Percentiles rank a stretch among this genome's conserved stretches.
Evolutionary conservation across 768 basidiomycete genomes (phyloP).

Genomic region (Mycena latifolia): DNA sequence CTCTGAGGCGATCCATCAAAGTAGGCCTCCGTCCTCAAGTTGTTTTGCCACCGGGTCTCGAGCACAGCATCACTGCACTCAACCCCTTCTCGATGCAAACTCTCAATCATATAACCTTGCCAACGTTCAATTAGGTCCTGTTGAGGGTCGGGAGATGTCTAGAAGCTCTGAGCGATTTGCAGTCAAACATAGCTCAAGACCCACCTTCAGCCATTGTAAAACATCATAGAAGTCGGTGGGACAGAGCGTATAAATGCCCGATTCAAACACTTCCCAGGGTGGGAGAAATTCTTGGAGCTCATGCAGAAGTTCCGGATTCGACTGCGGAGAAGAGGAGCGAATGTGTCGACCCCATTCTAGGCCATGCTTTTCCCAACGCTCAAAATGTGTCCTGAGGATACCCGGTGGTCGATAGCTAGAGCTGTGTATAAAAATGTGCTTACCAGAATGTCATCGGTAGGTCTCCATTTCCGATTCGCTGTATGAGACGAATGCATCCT

Average conservation of each 20-base stretch:
- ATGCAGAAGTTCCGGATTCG: neutral
- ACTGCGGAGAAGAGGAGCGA: constrained; percentile 4
- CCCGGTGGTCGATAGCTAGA: neutral
- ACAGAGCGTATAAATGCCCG: neutral
- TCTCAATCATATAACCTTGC: too few relatives aligned
- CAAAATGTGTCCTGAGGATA: neutral
- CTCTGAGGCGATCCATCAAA: too few relatives aligned
- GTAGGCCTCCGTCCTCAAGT: too few relatives aligned
- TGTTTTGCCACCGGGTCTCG: too few relatives aligned
- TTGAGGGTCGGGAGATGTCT: constrained; percentile 6
- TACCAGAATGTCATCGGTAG: neutral
- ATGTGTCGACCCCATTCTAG: constrained; percentile 14
- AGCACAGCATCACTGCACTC: too few relatives aligned
- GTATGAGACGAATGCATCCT: neutral
- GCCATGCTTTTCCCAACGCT: too few relatives aligned
- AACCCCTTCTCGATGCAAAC: too few relatives aligned
- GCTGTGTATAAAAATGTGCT: neutral
- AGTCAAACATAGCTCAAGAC: neutral
- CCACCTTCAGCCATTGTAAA: constrained; percentile 7
- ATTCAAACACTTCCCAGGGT: neutral
- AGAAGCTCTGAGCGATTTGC: neutral
- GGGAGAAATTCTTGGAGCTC: neutral
- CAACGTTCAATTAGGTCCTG: constrained; percentile 2
- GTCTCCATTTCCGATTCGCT: neutral
- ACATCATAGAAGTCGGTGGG: constrained; percentile 9